Evolutionary conservation across 2,329 filamentous ascomycete genomes (phyloP).

Genomic region (Drechmeria coniospora): DNA sequence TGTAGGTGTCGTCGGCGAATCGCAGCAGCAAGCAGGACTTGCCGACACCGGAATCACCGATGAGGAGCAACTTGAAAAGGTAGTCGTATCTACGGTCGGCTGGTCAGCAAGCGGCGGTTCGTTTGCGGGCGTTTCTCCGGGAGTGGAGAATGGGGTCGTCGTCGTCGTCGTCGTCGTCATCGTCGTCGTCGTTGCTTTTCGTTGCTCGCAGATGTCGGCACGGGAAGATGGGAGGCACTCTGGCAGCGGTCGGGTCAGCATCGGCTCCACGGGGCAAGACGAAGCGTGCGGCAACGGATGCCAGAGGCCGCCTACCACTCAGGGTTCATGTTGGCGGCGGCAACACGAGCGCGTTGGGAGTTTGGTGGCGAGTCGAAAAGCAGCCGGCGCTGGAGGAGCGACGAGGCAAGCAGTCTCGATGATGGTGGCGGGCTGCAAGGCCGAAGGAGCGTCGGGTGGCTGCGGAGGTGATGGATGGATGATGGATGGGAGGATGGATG

Average conservation of each 20-base stretch:
- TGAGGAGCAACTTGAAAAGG: conserved; percentile 99
- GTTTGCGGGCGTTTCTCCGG: too few relatives aligned
- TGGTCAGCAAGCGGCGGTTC: conserved; percentile 8
- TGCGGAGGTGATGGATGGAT: too few relatives aligned
- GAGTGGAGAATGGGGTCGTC: too few relatives aligned
- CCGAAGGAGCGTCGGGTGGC: conserved; percentile 11
- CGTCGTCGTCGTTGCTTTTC: too few relatives aligned
- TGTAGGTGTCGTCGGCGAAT: conserved; percentile 98
- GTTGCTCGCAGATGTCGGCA: conserved; percentile 1
- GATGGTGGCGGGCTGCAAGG: conserved; percentile 11
- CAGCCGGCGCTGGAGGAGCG: conserved; percentile 3
- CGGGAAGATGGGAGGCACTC: conserved; percentile 9
- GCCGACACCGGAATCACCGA: conserved; percentile 99
- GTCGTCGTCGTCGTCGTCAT: too few relatives aligned
- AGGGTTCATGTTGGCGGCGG: conserved; percentile 61
- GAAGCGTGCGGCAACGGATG: conserved; percentile 11
- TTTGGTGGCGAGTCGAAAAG: conserved; percentile 1
- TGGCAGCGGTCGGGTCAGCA: conserved; percentile 12
- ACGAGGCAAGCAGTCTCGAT: conserved; percentile 8
- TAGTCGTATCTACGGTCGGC: conserved; percentile 79
- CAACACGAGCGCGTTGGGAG: conserved; percentile 3
- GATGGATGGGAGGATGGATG: too few relatives aligned
- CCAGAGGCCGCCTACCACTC: conserved; percentile 57
- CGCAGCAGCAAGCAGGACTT: conserved; percentile 97
- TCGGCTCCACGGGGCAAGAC: conserved; percentile 11